phyloP scores from a whole-genome alignment of 140 eudicot species.

The Erigeron philadelphicus region DNA sequence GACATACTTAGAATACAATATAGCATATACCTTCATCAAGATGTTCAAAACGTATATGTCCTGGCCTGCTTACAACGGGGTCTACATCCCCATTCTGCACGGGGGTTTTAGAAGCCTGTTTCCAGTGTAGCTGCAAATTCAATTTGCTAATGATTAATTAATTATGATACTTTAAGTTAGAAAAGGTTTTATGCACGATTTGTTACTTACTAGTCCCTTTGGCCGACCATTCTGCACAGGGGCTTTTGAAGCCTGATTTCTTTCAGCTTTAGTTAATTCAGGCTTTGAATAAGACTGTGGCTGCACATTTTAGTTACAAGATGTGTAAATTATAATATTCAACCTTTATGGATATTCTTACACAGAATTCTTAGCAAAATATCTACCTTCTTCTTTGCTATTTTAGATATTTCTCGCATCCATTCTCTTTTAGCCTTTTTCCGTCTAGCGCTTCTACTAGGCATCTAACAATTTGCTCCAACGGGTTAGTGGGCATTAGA shows the following conservation, averaged over 20 bases:
- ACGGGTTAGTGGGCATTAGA: neutral
- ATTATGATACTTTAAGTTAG: constrained; percentile 1
- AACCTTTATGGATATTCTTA: constrained; percentile 15
- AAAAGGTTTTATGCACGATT: constrained; percentile 18
- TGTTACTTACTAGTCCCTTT: constrained; percentile 50
- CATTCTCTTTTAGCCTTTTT: constrained; percentile 58
- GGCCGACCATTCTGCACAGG: constrained; percentile 22
- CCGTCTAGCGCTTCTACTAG: constrained; percentile 76
- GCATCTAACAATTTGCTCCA: constrained; percentile 31
- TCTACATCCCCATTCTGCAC: constrained; percentile 37
- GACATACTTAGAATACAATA: neutral
- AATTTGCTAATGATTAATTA: constrained; percentile 6
- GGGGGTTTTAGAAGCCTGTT: constrained; percentile 37
- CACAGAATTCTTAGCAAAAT: neutral
- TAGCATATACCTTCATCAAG: constrained; percentile 49
- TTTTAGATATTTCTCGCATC: constrained; percentile 56
- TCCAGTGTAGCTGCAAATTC: constrained; percentile 58
- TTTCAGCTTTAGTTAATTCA: constrained; percentile 38
- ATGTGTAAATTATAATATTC: constrained; percentile 7
- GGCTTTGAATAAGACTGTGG: constrained; percentile 39
- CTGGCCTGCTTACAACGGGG: constrained; percentile 58
- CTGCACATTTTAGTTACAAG: constrained; percentile 27
- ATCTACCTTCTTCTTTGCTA: constrained; percentile 43
- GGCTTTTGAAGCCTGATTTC: constrained; percentile 25
- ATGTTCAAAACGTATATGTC: constrained; percentile 69